A percentile compares a stretch with the other conserved stretches of the same genome.
Conservation (phyloP, 2,329 filamentous ascomycete species). For the Davidsoniella eucalypti region DNA sequence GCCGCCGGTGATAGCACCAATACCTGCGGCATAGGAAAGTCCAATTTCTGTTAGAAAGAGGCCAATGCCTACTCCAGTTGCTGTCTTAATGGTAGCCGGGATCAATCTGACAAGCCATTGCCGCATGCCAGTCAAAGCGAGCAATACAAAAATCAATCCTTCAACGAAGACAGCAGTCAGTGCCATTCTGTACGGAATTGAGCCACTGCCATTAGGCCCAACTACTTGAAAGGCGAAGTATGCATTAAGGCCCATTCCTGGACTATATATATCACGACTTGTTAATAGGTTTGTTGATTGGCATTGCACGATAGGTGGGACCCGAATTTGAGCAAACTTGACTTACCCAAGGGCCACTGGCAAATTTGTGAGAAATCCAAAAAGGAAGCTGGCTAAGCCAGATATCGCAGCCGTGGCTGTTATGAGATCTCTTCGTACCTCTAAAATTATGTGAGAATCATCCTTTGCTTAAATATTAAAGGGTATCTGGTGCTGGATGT, state of each 20-base stretch:
- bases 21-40: conserved; percentile 63
- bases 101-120: conserved; percentile 56
- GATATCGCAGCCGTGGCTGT: conserved; percentile 71
- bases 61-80: conserved; percentile 48
- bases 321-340: background rate
- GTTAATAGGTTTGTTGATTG: conserved; percentile 1
- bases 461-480: too few species aligned
- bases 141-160: conserved; percentile 46
- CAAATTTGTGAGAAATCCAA: conserved; percentile 69
- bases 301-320: conserved; percentile 1
- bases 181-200: conserved; percentile 41
- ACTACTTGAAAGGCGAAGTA: conserved; percentile 54
- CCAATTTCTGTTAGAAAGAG: conserved; percentile 48
- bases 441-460: conserved; percentile 16
- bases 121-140: conserved; percentile 51
- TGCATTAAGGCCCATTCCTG: conserved; percentile 51
- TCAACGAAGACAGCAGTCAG: conserved; percentile 49
- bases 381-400: conserved; percentile 57
- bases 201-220: conserved; percentile 39
- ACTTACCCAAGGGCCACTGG: conserved; percentile 32
- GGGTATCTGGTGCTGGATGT: background rate
- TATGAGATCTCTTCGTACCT: conserved; percentile 58
- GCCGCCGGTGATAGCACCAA: conserved; percentile 64
- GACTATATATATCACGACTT: conserved; percentile 24
- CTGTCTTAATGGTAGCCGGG: conserved; percentile 47